A percentile compares a stretch with the other conserved stretches of the same genome.
These are phyloP conservation scores for Vaccinium darrowii DNA, from an alignment of 148 eudicot genomes.

Conservation along the genomic window DNA sequence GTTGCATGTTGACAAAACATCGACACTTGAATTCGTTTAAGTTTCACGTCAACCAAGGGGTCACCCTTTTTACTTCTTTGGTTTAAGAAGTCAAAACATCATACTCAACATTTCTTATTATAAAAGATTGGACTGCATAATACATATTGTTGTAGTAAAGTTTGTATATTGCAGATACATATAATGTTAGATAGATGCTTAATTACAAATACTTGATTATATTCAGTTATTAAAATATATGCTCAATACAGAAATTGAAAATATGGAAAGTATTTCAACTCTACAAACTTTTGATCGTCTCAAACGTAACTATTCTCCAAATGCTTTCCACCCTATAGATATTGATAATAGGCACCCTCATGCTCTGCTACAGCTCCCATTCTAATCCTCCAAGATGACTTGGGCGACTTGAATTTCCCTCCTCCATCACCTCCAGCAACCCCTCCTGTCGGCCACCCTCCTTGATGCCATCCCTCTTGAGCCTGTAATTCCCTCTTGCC, in stretches of 20 bases:
- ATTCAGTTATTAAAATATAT: neutral
- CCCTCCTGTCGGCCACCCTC: neutral
- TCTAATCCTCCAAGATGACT: too few relatives aligned
- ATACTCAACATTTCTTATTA: neutral
- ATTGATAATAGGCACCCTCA: too few relatives aligned
- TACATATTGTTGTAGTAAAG: neutral
- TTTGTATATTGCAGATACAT: neutral
- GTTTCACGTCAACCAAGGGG: neutral
- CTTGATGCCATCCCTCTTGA: neutral
- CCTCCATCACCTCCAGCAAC: neutral
- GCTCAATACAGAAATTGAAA: neutral
- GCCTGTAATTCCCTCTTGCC: neutral
- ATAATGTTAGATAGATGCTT: neutral
- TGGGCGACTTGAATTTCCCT: neutral
- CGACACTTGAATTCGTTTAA: neutral
- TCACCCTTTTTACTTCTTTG: neutral
- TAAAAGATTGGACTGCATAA: neutral
- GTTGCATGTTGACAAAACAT: neutral
- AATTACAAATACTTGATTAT: neutral
- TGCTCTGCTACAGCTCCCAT: too few relatives aligned
- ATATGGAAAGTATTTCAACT: neutral
- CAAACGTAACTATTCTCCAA: neutral
- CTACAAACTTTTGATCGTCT: neutral
- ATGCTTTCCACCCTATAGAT: neutral
- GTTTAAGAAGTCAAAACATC: neutral